Evolutionary conservation across 1,139 yeast genomes (phyloP), one percentile per base, ranked within the genome.

Genomic region (Geotrichum cucujoidarum): DNA sequence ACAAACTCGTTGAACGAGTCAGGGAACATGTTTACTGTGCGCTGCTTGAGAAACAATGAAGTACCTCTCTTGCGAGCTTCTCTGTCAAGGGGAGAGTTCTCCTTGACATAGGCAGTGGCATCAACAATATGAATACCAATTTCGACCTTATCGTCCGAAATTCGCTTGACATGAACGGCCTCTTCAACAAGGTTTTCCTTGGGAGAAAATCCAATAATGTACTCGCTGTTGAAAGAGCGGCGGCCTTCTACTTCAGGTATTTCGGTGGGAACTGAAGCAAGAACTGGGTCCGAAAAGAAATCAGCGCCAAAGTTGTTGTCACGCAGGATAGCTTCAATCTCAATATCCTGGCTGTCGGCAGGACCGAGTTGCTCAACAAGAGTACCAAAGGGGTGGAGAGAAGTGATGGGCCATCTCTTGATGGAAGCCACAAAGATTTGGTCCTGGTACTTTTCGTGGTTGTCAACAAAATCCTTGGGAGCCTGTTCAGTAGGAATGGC

Each of bases 401-500:
- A 90, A 17, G 98, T 92, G 67, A 92, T 92, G 64, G 98, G 98
- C 98, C 98, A 92, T 68, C 98, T 83, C 66, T 92, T 92, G 60
- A 92, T 92, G 3, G 95, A 85, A 0, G 97, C 97, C 54, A 92
- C 94, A 63, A 92, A 92, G 48, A 89, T 71, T 60, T 83, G 86
- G 63, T 87, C 81, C 0, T 86, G 75, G 60, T 92, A 92, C 48
- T 74, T 76, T 51, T 86, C 95, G 57, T 89, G 95, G 60, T 89
- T 88, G 56, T 89, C 96, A 39, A 92, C 94, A 69, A 92, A 90
- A 66, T 92, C 97, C 53, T 78, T 79, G 33, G 98, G 98, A 0
- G 97, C 98, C 66, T 92, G 96, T 63, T 92, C 98, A 2, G 97
- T 92, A 38, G 98, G 98, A 57, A 92, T 92, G n/a, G 98, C 98